A percentile compares a stretch with the other conserved stretches of the same genome.
phyloP scores from a whole-genome alignment of 2,329 filamentous ascomycete genomes.

The Cladophialophora chaetospira region DNA sequence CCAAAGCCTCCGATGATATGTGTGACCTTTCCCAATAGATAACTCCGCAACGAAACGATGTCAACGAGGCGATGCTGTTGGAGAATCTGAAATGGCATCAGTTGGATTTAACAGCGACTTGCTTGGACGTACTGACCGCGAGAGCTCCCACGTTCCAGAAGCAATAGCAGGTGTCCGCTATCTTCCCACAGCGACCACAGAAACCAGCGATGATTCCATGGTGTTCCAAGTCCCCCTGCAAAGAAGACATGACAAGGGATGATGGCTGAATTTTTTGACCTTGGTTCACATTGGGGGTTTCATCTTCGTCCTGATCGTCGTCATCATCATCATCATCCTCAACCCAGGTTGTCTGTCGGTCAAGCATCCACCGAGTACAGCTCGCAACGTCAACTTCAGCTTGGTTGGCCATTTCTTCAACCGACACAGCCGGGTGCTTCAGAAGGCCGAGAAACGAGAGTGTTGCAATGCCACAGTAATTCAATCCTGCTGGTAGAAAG shows the following conservation, averaged over 20 bases:
- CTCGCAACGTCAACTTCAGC: conserved; percentile 40
- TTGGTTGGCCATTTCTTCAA: conserved; percentile 43
- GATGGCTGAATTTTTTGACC: neutral
- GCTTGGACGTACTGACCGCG: conserved; percentile 40
- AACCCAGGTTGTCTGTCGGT: conserved; percentile 65
- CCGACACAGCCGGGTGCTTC: conserved; percentile 20
- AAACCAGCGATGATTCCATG: conserved; percentile 62
- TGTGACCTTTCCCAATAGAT: conserved; percentile 82
- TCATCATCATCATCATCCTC: conserved; percentile 48
- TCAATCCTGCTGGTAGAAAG: conserved; percentile 71
- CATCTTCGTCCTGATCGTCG: conserved; percentile 38
- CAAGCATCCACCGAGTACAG: conserved; percentile 60
- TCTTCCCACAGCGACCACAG: conserved; percentile 89
- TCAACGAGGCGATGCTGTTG: conserved; percentile 61
- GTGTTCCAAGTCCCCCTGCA: neutral
- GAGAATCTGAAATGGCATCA: conserved; percentile 54
- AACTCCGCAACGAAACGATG: conserved; percentile 65
- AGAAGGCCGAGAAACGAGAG: conserved; percentile 27
- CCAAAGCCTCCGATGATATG: conserved; percentile 81
- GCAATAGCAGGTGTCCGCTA: conserved; percentile 90
- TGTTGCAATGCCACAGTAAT: conserved; percentile 81
- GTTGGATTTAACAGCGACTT: conserved; percentile 13
- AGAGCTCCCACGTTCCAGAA: conserved; percentile 83
- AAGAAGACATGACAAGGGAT: neutral
- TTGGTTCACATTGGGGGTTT: conserved; percentile 44